phyloP scores from a whole-genome alignment of 1,284 basidiomycete species.

The Volvariella surrecta region DNA sequence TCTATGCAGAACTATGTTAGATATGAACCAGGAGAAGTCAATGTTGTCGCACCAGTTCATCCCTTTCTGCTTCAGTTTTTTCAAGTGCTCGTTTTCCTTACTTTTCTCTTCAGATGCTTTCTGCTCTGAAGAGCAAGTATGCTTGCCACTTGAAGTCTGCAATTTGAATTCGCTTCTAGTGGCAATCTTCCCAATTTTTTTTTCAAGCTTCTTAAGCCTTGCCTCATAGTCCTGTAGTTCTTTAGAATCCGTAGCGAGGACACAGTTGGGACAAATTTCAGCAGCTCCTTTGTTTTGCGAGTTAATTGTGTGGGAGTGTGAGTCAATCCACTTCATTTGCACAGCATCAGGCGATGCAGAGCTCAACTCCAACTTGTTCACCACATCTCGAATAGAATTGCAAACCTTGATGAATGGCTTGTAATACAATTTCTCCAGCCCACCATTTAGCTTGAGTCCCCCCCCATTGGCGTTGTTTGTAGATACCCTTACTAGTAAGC shows the following conservation, averaged over 20 bases:
- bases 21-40: too few species aligned
- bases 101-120: too few species aligned
- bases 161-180: background rate
- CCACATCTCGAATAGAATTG: background rate
- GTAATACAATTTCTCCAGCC: background rate
- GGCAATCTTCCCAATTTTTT: background rate
- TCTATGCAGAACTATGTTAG: too few species aligned
- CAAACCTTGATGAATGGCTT: slow-evolving; percentile 1
- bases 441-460: too few species aligned
- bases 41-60: too few species aligned
- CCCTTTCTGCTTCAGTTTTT: background rate
- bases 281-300: background rate
- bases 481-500: too few species aligned
- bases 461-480: too few species aligned
- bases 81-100: too few species aligned
- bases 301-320: background rate
- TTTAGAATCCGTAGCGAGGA: background rate
- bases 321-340: background rate
- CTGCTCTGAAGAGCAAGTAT: too few species aligned
- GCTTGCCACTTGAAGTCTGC: too few species aligned
- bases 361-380: too few species aligned
- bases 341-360: background rate
- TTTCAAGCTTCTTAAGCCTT: background rate
- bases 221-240: background rate
- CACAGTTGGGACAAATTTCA: background rate